Evolutionary conservation across 2,329 filamentous ascomycete species (phyloP).

Genomic region (Hypoxylon sp.): DNA sequence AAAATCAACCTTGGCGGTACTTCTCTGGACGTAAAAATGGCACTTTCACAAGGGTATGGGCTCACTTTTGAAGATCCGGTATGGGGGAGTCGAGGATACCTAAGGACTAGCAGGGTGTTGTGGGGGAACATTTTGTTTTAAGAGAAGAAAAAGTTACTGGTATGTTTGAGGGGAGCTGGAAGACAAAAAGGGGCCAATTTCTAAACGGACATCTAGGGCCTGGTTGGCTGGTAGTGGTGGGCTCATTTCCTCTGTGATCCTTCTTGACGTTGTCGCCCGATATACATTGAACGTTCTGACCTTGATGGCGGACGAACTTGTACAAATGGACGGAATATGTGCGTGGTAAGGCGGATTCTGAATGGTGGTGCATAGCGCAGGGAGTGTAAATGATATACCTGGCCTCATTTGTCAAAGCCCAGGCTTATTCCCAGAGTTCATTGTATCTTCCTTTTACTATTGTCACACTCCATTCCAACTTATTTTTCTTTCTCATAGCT

Average conservation of each 20-base stretch:
- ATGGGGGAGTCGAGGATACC: slow-evolving; percentile 55
- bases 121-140: slow-evolving; percentile 43
- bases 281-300: slow-evolving; percentile 53
- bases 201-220: slow-evolving; percentile 48
- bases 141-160: slow-evolving; percentile 48
- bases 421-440: slow-evolving; percentile 49
- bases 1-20: slow-evolving; percentile 61
- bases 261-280: slow-evolving; percentile 50
- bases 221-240: slow-evolving; percentile 47
- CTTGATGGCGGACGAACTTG: slow-evolving; percentile 52
- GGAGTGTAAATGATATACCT: slow-evolving; percentile 57
- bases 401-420: slow-evolving; percentile 52
- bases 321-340: slow-evolving; percentile 56
- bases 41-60: slow-evolving; percentile 58
- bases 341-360: slow-evolving; percentile 51
- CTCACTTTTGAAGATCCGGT: slow-evolving; percentile 62
- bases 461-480: slow-evolving; percentile 44
- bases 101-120: slow-evolving; percentile 52
- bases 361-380: slow-evolving; percentile 57
- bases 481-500: slow-evolving; percentile 31
- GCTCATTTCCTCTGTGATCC: slow-evolving; percentile 44
- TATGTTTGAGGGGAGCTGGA: slow-evolving; percentile 59
- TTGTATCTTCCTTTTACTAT: slow-evolving; percentile 50
- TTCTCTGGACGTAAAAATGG: slow-evolving; percentile 59
- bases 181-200: slow-evolving; percentile 53